Evolutionary conservation across 768 basidiomycete genomes (phyloP).

Genomic region (Russula sp.): DNA sequence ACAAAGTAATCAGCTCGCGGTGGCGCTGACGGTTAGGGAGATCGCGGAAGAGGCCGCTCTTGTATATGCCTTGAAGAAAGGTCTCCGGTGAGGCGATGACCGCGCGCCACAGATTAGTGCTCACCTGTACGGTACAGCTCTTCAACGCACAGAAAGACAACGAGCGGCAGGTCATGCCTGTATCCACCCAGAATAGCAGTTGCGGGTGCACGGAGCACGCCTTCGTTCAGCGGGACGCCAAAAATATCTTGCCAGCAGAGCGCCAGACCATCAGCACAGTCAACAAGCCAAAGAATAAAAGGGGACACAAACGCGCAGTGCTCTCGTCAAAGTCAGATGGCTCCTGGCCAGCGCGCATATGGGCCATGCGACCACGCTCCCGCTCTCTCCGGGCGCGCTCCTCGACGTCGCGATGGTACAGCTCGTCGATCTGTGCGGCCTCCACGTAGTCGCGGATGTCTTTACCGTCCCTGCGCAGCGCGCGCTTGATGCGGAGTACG

Average conservation of each 20-base stretch:
- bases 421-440: slow-evolving; percentile 10
- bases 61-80: slow-evolving; percentile 36
- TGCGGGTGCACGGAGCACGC: slow-evolving; percentile 31
- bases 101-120: background rate
- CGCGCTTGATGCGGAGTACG: slow-evolving; percentile 18
- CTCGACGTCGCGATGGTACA: slow-evolving; percentile 14
- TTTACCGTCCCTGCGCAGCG: slow-evolving; percentile 11
- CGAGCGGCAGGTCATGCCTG: slow-evolving; percentile 35
- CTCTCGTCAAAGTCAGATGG: background rate
- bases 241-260: slow-evolving; percentile 32
- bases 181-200: slow-evolving; percentile 34
- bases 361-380: slow-evolving; percentile 11
- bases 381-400: slow-evolving; percentile 19
- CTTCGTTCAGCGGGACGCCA: slow-evolving; percentile 34
- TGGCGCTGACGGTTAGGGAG: slow-evolving; percentile 38
- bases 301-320: background rate
- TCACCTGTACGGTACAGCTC: slow-evolving; percentile 43
- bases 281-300: background rate
- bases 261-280: background rate
- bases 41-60: slow-evolving; percentile 39
- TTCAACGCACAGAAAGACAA: slow-evolving; percentile 40
- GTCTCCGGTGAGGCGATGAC: background rate
- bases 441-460: slow-evolving; percentile 21
- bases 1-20: slow-evolving; percentile 35
- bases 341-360: slow-evolving; percentile 13